Conservation (phyloP, 139 green algal species). For the Diplosphaera chodatii region DNA sequence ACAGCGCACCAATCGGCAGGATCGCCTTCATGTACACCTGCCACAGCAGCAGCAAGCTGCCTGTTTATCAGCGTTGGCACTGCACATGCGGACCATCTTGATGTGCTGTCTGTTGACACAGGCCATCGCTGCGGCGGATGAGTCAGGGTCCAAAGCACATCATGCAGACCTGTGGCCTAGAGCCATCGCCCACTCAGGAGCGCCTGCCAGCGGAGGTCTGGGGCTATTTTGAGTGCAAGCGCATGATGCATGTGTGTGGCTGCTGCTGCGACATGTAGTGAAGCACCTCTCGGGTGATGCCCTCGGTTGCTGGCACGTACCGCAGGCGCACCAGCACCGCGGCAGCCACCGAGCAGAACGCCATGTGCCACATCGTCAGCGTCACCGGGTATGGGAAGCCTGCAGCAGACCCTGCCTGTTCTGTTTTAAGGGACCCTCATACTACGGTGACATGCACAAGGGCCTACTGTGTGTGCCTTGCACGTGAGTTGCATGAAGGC, state of each 20-base stretch:
- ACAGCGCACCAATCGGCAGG: conserved; percentile 87
- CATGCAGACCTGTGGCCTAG: too few species aligned
- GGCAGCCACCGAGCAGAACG: conserved; percentile 62
- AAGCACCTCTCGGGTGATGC: not conserved
- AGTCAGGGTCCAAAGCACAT: not conserved
- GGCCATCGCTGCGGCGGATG: not conserved
- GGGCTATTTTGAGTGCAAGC: too few species aligned
- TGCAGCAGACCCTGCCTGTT: not conserved
- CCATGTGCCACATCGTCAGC: conserved; percentile 85
- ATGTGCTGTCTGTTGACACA: not conserved
- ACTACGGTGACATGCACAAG: too few species aligned
- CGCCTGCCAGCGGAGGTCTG: too few species aligned
- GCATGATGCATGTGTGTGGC: too few species aligned
- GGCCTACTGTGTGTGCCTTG: too few species aligned
- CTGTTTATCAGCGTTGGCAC: not conserved
- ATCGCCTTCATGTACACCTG: conserved; percentile 39
- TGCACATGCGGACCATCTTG: not conserved
- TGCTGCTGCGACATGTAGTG: not conserved
- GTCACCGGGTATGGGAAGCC: conserved; percentile 89
- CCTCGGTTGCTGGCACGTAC: not conserved
- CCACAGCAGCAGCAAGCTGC: not conserved
- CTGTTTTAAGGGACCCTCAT: not conserved
- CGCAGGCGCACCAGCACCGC: not conserved
- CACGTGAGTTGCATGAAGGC: too few species aligned
- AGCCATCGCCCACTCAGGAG: too few species aligned